Percentiles rank a stretch among this genome's conserved stretches.
These are phyloP conservation scores for Ogataea pilisensis DNA, from an alignment of 805 yeast species.

Conservation along the genomic window DNA sequence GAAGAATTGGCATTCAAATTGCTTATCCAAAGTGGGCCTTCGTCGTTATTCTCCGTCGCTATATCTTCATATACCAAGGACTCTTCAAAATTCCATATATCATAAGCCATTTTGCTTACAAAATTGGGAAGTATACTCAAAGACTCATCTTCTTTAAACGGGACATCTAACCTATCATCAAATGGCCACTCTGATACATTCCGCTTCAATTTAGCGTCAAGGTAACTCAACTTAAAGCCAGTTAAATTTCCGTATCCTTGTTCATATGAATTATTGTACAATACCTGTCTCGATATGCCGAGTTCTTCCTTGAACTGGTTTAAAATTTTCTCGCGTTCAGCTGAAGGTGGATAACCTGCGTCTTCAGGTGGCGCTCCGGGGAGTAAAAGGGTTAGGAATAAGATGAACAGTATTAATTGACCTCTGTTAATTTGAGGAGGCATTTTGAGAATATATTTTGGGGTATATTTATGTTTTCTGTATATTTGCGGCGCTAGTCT, in stretches of 20 bases:
- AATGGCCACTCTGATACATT: conserved; percentile 56
- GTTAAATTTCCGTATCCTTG: conserved; percentile 68
- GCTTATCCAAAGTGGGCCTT: not conserved
- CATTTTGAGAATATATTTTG: conserved; percentile 8
- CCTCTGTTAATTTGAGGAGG: conserved; percentile 26
- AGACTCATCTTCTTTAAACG: conserved; percentile 46
- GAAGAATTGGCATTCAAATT: conserved; percentile 27
- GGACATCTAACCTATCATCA: conserved; percentile 27
- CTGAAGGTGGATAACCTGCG: conserved; percentile 24
- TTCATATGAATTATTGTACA: conserved; percentile 40
- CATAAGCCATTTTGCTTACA: conserved; percentile 43
- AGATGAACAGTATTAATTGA: conserved; percentile 31
- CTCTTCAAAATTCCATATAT: conserved; percentile 47
- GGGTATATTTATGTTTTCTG: too few species aligned
- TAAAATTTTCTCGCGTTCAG: conserved; percentile 25
- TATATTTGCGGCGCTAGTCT: too few species aligned
- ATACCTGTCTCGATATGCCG: conserved; percentile 27
- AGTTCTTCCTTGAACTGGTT: conserved; percentile 34
- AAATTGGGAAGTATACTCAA: conserved; percentile 58
- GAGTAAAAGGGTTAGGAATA: conserved; percentile 37
- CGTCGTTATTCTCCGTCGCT: not conserved
- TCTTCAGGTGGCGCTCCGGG: conserved; percentile 37
- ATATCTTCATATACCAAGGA: too few species aligned
- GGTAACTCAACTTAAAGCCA: conserved; percentile 65
- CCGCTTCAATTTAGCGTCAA: conserved; percentile 46